Evolutionary conservation across 164 flowering plant species (phyloP).

Genomic region (Vitis labrusca): DNA sequence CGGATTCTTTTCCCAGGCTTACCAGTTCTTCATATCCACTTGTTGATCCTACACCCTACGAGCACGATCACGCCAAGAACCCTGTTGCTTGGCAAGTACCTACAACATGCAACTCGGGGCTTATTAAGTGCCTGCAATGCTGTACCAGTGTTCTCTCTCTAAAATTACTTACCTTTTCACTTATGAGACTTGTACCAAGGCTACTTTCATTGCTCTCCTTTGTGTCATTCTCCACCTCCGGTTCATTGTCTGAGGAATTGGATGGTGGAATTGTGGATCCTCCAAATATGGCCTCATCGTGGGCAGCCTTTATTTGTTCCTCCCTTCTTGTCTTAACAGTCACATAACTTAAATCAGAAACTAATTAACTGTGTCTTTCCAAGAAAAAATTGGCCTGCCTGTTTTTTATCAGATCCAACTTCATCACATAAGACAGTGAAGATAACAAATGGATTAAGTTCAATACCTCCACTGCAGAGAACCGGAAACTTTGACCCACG

Average conservation of each 20-base stretch:
- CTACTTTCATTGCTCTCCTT: slow-evolving; percentile 22
- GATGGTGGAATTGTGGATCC: slow-evolving; percentile 31
- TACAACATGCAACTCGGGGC: slow-evolving; percentile 15
- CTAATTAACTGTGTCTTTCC: background rate
- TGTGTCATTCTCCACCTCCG: slow-evolving; percentile 23
- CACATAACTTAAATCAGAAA: slow-evolving; percentile 2
- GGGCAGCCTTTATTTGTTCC: slow-evolving; percentile 71
- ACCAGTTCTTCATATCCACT: background rate
- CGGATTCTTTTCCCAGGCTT: no score
- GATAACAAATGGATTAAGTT: no score
- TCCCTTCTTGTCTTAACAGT: slow-evolving; percentile 61
- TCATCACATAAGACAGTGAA: no score
- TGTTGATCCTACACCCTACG: slow-evolving; percentile 38
- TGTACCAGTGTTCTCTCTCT: background rate
- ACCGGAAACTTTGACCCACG: slow-evolving; percentile 76
- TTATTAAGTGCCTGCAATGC: no score
- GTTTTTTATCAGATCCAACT: background rate
- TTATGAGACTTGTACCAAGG: slow-evolving; percentile 45
- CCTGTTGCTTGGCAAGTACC: slow-evolving; percentile 81
- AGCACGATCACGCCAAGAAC: slow-evolving; percentile 93
- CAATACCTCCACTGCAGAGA: slow-evolving; percentile 76
- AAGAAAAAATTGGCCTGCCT: background rate
- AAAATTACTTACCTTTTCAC: slow-evolving; percentile 53
- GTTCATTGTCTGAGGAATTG: slow-evolving; percentile 28
- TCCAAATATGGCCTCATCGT: slow-evolving; percentile 94